These are phyloP conservation scores for Xylaria sp. DNA, from an alignment of 2,329 filamentous ascomycete genomes.

Conservation along the genomic window DNA sequence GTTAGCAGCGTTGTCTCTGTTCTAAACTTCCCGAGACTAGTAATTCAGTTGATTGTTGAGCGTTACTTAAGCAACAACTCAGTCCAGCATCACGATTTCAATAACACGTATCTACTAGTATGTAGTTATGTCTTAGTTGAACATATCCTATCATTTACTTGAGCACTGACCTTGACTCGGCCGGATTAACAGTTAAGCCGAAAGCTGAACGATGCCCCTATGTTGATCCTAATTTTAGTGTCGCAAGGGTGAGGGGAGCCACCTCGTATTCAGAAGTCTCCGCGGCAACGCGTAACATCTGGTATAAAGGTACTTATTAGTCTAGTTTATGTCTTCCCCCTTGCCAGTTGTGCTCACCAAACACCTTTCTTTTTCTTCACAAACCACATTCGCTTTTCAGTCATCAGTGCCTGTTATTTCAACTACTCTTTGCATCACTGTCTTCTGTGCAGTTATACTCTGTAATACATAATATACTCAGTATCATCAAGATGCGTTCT, in stretches of 20 bases:
- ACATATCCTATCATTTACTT: neutral
- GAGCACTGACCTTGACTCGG: neutral
- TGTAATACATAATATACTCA: neutral
- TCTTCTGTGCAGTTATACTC: neutral
- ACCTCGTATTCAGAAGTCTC: neutral
- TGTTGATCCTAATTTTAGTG: neutral
- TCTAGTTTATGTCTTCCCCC: neutral
- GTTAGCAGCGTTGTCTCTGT: neutral
- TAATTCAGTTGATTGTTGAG: neutral
- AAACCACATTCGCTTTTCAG: neutral
- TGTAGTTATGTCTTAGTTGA: too few relatives aligned
- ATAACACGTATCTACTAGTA: too few relatives aligned
- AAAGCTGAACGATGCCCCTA: neutral
- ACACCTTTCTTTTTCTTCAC: neutral
- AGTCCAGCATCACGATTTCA: too few relatives aligned
- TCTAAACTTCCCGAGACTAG: neutral
- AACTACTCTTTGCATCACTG: neutral
- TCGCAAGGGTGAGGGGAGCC: neutral
- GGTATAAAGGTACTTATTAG: neutral
- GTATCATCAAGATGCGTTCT: neutral
- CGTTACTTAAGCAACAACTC: neutral
- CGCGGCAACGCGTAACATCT: neutral
- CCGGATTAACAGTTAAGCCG: neutral
- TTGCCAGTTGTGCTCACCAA: neutral
- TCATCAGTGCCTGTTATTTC: neutral